Conservation (phyloP, 1,284 basidiomycete genomes). For the Afroboletus lepidellus region DNA sequence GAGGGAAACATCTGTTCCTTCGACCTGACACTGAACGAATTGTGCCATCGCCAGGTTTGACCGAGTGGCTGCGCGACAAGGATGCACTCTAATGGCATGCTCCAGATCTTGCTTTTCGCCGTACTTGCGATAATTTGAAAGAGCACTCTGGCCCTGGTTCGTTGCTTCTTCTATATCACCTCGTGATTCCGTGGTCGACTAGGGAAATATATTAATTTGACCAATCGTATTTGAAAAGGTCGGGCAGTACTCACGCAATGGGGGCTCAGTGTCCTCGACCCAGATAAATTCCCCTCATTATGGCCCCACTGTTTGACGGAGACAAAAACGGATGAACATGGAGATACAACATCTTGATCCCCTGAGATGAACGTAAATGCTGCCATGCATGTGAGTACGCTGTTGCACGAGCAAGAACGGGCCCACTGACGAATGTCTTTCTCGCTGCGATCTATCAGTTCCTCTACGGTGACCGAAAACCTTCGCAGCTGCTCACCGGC, state of each 20-base stretch:
- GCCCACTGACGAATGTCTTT: neutral
- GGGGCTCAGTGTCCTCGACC: no score
- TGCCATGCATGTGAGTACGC: neutral
- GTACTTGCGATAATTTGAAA: neutral
- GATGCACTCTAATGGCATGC: neutral
- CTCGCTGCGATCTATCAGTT: neutral
- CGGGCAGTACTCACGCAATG: no score
- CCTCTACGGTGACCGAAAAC: neutral
- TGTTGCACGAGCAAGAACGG: no score
- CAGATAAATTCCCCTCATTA: no score
- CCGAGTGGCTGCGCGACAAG: neutral
- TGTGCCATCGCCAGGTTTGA: no score
- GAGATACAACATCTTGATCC: no score
- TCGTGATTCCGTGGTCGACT: neutral
- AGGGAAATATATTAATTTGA: neutral
- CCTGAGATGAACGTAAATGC: neutral
- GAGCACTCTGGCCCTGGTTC: neutral
- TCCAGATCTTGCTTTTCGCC: neutral
- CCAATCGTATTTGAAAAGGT: no score
- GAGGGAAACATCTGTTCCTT: no score
- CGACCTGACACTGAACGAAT: no score
- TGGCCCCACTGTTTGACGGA: no score
- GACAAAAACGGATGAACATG: no score
- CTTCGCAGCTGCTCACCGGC: neutral
- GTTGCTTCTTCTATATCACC: neutral